Evolutionary conservation across 1,284 basidiomycete genomes (phyloP).

Genomic region (Tilletia indica): DNA sequence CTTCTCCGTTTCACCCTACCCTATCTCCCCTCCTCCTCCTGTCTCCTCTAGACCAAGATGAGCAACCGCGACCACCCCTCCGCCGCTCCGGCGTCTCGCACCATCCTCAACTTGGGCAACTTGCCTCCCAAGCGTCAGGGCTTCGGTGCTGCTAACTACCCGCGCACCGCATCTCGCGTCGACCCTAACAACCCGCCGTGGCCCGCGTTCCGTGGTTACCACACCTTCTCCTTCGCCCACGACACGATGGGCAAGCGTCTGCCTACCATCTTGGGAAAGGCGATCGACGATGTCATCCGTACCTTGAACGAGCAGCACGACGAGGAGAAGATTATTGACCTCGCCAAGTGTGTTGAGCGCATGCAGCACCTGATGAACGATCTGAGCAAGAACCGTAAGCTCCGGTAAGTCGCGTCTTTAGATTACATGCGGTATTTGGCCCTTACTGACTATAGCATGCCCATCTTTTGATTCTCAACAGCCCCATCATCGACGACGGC

Average conservation of each 20-base stretch:
- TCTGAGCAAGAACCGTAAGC: conserved; percentile 56
- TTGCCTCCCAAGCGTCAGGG: conserved; percentile 47
- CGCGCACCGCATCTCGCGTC: conserved; percentile 44
- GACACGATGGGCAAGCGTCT: conserved; percentile 80
- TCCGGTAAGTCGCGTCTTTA: conserved; percentile 63
- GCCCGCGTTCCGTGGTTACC: conserved; percentile 82
- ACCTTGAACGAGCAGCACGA: conserved; percentile 75
- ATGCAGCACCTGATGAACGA: conserved; percentile 57
- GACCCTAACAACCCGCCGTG: conserved; percentile 93
- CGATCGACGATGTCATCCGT: conserved; percentile 84
- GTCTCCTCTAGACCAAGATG: conserved; percentile 27
- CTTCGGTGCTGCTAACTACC: conserved; percentile 27
- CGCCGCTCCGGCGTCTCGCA: conserved; percentile 52
- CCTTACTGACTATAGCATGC: conserved; percentile 34
- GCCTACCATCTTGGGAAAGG: conserved; percentile 92
- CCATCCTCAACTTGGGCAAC: conserved; percentile 55
- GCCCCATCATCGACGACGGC: conserved; percentile 85
- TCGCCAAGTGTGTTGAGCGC: conserved; percentile 76
- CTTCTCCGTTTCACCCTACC: no score
- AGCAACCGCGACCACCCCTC: conserved; percentile 42
- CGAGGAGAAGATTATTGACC: conserved; percentile 82
- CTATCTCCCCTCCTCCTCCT: background rate
- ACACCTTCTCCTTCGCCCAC: conserved; percentile 87
- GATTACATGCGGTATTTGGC: conserved; percentile 49
- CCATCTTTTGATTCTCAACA: conserved; percentile 52